Base-by-base conservation (phyloP, 345 rosid genomes). In the Ceriops decandra region DNA sequence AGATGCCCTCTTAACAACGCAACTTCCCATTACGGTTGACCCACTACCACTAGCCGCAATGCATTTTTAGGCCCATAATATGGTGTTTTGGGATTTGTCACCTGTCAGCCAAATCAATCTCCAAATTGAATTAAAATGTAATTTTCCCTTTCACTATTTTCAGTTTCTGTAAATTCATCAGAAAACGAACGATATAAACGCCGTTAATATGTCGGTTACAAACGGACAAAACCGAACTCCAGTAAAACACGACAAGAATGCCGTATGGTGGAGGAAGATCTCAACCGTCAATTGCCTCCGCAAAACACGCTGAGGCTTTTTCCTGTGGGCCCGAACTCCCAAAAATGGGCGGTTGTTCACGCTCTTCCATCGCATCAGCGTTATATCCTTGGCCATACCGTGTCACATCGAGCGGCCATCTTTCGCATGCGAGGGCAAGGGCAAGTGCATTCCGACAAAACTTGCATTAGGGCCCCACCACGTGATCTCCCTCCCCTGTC, bases 341-440 rank as follows among this genome's bases (percentile, higher is more conserved):
- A 24, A 28, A 19, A 31, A 16, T 2, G 49, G 47, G 26, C 47
- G 16, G 47, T 11, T 42, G 16, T 31, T 32, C 59, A 22, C 20
- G 20, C 21, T 60, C 19, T 67, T 33, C 49, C 6, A 70, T 76
- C 70, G 72, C 71, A 63, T 73, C 74, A 72, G 11, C 75, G 84
- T 63, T 76, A 77, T 77, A 36, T 57, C 6, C 20, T 3, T 70
- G 54, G 57, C 82, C 82, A 57, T 77, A 72, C 77, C 67, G 77
- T 77, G 72, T 75, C 71, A 24, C 51, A 9, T 27, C 60, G 19
- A n/a, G 24, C 5, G 3, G 32, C 20, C 7, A 19, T 63, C 47
- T 54, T 24, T 58, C 24, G 75, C 95, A 90, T 82, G 92, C 88
- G 96, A 78, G 31, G 59, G 84, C 90, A 84, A 87, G 90, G 59